These are phyloP conservation scores for Ceratonia siliqua DNA, from an alignment of 306 rosid genomes.

Conservation along the genomic window DNA sequence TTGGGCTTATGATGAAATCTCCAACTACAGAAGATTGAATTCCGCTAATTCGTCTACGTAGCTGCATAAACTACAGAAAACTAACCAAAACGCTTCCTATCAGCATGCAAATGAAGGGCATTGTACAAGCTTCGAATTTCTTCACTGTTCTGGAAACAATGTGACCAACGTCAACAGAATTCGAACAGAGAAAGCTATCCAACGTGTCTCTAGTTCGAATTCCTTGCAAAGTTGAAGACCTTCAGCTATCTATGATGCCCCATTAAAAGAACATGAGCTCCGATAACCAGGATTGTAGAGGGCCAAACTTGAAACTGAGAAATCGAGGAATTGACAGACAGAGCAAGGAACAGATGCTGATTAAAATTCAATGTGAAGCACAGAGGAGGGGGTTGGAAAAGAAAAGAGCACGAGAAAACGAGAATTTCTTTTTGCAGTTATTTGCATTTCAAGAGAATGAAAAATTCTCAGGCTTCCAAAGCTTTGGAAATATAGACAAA, in stretches of 20 bases:
- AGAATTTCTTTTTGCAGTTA: not conserved
- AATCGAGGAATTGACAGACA: not conserved
- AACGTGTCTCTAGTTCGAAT: conserved; percentile 43
- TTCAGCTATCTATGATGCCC: not conserved
- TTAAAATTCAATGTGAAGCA: not conserved
- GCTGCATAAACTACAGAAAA: not conserved
- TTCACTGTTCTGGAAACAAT: not conserved
- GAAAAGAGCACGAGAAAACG: not conserved
- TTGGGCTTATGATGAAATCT: not conserved
- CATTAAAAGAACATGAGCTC: not conserved
- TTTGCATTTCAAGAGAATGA: not conserved
- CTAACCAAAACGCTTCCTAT: conserved; percentile 49
- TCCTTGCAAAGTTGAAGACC: not conserved
- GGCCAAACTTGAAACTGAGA: not conserved
- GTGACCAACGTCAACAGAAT: conserved; percentile 6
- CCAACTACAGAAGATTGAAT: conserved; percentile 2
- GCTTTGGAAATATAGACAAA: conserved; percentile 24
- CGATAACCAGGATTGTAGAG: not conserved
- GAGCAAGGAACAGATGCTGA: not conserved
- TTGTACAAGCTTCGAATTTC: not conserved
- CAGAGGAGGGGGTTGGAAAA: not conserved
- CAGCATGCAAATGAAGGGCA: conserved; percentile 20
- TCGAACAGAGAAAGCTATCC: conserved; percentile 39
- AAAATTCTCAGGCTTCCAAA: not conserved
- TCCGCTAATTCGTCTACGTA: not conserved